phyloP scores from a whole-genome alignment of 2,329 filamentous ascomycete species.

The Hymenoscyphus occultus region DNA sequence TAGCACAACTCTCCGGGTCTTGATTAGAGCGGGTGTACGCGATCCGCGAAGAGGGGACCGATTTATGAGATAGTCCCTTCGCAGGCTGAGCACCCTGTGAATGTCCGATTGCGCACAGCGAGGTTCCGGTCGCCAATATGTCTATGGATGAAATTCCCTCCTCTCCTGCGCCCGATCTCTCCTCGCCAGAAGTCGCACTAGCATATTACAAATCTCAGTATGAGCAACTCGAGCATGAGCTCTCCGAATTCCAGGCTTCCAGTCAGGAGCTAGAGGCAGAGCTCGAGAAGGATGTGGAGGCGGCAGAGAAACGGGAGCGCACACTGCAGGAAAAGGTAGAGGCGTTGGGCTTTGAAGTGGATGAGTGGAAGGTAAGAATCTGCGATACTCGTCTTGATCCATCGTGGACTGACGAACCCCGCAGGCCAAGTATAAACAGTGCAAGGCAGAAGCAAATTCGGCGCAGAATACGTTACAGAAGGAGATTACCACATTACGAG shows the following conservation, averaged over 20 bases:
- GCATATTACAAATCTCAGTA: slow-evolving; percentile 96
- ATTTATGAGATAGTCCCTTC: neutral
- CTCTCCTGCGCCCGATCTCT: slow-evolving; percentile 55
- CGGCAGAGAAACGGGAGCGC: slow-evolving; percentile 89
- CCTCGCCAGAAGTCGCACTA: slow-evolving; percentile 69
- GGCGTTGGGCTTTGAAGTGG: slow-evolving; percentile 78
- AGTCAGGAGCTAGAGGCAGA: slow-evolving; percentile 93
- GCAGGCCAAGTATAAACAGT: slow-evolving; percentile 92
- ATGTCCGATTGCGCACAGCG: slow-evolving; percentile 14
- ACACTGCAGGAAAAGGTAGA: slow-evolving; percentile 85
- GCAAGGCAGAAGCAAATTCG: slow-evolving; percentile 80
- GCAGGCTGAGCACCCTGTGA: slow-evolving; percentile 7
- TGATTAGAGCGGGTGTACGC: slow-evolving; percentile 13
- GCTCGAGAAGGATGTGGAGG: slow-evolving; percentile 92
- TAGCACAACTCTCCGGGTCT: slow-evolving; percentile 12
- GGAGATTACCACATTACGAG: slow-evolving; percentile 88
- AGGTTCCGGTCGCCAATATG: slow-evolving; percentile 12
- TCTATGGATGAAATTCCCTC: slow-evolving; percentile 53
- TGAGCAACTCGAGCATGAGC: slow-evolving; percentile 84
- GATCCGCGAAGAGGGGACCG: neutral
- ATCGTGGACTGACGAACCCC: slow-evolving; percentile 15
- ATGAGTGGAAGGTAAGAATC: slow-evolving; percentile 91
- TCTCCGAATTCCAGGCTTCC: slow-evolving; percentile 89
- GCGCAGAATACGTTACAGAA: slow-evolving; percentile 88
- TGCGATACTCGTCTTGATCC: slow-evolving; percentile 8